Percentiles rank a stretch among this genome's conserved stretches.
These are phyloP conservation scores for Daedaleopsis nitida DNA, from an alignment of 768 basidiomycete species.

Conservation along the genomic window DNA sequence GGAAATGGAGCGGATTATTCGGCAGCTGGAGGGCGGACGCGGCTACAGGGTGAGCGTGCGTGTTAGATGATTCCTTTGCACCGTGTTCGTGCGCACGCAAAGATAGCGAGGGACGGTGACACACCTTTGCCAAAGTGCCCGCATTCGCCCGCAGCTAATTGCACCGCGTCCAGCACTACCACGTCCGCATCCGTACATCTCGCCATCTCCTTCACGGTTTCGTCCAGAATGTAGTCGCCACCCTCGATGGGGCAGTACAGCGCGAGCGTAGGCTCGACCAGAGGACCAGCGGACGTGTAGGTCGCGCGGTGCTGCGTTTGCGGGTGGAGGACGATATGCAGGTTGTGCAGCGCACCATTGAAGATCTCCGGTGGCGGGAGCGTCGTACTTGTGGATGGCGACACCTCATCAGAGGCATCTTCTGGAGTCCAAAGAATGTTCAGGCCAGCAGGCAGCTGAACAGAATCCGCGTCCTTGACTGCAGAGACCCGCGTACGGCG, in stretches of 20 bases:
- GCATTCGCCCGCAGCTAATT: conserved; percentile 87
- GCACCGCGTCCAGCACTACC: conserved; percentile 79
- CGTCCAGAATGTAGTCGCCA: conserved; percentile 79
- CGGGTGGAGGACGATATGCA: conserved; percentile 78
- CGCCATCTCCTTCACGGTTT: conserved; percentile 78
- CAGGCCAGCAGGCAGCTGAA: conserved; percentile 56
- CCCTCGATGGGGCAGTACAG: conserved; percentile 89
- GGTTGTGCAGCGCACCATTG: conserved; percentile 72
- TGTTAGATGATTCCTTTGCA: neutral
- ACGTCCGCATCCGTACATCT: conserved; percentile 76
- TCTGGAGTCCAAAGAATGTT: conserved; percentile 67
- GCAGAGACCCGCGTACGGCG: conserved; percentile 38
- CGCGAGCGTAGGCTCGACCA: conserved; percentile 79
- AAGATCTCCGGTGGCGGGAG: conserved; percentile 77
- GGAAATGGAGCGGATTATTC: conserved; percentile 76
- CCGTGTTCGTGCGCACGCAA: neutral
- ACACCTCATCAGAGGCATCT: conserved; percentile 1
- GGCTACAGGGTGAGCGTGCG: conserved; percentile 42
- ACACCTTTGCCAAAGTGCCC: conserved; percentile 82
- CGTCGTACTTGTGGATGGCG: conserved; percentile 32
- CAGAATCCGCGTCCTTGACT: conserved; percentile 26
- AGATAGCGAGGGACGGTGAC: neutral
- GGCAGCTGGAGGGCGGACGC: conserved; percentile 69
- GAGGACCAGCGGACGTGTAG: conserved; percentile 55
- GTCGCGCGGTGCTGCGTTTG: conserved; percentile 77